phyloP scores from a whole-genome alignment of 2,329 filamentous ascomycete genomes.

The Paramyrothecium sp. region DNA sequence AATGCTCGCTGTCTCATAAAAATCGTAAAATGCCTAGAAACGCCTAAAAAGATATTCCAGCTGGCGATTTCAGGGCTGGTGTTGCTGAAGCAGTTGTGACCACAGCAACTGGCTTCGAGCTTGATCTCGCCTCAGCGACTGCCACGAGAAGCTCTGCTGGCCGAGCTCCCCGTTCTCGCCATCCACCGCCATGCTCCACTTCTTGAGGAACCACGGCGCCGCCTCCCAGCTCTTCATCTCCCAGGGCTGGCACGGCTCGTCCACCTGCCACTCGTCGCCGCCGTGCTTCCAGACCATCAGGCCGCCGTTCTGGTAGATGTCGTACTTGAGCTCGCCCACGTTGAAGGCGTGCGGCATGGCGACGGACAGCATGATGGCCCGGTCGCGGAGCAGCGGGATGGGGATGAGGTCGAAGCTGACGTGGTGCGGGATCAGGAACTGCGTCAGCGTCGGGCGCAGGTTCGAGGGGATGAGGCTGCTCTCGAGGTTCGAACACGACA shows the following conservation, averaged over 20 bases:
- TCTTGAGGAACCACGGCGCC: slow-evolving; percentile 23
- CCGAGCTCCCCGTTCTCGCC: slow-evolving; percentile 4
- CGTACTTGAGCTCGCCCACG: slow-evolving; percentile 20
- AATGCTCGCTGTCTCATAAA: no score
- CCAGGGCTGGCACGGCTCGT: slow-evolving; percentile 18
- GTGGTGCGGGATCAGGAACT: slow-evolving; percentile 23
- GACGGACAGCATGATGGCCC: slow-evolving; percentile 20
- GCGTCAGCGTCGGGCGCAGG: slow-evolving; percentile 20
- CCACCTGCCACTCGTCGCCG: not conserved
- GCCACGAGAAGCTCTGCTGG: not conserved
- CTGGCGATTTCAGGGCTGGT: no score
- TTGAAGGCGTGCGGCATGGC: slow-evolving; percentile 17
- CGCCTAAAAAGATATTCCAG: no score
- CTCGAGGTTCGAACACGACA: not conserved
- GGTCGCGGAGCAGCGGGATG: slow-evolving; percentile 19
- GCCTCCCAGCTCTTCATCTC: slow-evolving; percentile 25
- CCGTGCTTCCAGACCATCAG: slow-evolving; percentile 13
- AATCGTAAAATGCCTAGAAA: no score
- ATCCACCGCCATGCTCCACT: slow-evolving; percentile 20
- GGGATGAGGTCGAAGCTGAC: slow-evolving; percentile 21
- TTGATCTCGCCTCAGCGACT: not conserved
- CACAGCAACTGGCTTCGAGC: not conserved
- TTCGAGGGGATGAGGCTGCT: slow-evolving; percentile 11
- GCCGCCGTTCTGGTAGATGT: slow-evolving; percentile 18
- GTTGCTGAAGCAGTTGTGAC: no score